phyloP scores from a whole-genome alignment of 192 early-diverging fungal species.

The Cetraspora pellucida region DNA sequence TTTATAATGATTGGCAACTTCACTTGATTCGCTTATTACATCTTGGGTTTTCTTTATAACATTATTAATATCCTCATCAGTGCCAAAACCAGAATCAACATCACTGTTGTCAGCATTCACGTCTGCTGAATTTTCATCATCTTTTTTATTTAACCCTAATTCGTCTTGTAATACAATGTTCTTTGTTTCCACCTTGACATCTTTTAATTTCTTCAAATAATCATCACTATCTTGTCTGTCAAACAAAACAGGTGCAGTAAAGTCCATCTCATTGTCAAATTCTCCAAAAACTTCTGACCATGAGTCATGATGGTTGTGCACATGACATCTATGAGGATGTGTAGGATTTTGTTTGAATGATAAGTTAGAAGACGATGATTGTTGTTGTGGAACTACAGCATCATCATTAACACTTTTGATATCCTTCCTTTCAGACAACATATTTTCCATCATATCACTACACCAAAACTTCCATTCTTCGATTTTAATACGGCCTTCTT shows the following conservation, averaged over 20 bases:
- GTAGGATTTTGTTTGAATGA: not conserved
- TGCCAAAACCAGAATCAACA: slow-evolving; percentile 30
- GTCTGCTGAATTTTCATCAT: slow-evolving; percentile 5
- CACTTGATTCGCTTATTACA: not conserved
- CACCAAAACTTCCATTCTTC: slow-evolving; percentile 39
- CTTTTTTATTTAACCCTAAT: not conserved
- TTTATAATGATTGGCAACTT: not conserved
- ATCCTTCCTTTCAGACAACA: slow-evolving; percentile 6
- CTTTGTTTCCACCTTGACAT: not conserved
- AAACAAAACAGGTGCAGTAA: slow-evolving; percentile 41
- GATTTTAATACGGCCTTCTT: slow-evolving; percentile 33
- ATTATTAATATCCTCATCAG: slow-evolving; percentile 23
- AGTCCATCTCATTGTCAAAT: slow-evolving; percentile 46
- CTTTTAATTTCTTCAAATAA: not conserved
- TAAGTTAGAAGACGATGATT: not conserved
- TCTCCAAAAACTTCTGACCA: slow-evolving; percentile 52
- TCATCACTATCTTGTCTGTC: not conserved
- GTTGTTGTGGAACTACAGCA: not conserved
- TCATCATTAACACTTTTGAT: slow-evolving; percentile 1
- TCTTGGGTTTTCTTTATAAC: not conserved
- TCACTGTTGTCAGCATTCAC: slow-evolving; percentile 20
- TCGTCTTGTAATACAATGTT: not conserved
- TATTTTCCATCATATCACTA: slow-evolving; percentile 32
- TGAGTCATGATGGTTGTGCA: slow-evolving; percentile 39
- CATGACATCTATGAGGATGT: not conserved